Conservation (phyloP, 2,329 filamentous ascomycete genomes). For the Hypoxylon sp. region DNA sequence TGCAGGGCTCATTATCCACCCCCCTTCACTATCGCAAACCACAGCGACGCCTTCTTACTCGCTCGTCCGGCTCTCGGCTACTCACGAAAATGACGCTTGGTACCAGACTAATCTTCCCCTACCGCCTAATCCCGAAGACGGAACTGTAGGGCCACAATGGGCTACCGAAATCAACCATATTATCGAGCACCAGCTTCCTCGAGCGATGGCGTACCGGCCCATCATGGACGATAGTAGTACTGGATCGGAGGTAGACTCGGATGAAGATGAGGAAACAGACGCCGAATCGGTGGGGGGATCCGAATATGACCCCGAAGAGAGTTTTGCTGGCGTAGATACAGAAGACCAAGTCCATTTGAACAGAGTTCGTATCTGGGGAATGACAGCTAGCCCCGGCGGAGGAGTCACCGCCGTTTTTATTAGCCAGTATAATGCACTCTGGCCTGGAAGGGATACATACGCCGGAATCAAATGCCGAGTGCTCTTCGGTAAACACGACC, state of each 20-base stretch:
- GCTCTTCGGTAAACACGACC: constrained; percentile 55
- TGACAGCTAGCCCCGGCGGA: constrained; percentile 67
- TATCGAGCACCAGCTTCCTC: constrained; percentile 61
- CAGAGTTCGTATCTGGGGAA: constrained; percentile 68
- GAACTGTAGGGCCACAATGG: constrained; percentile 60
- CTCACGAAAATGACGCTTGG: constrained; percentile 66
- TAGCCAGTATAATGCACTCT: constrained; percentile 64
- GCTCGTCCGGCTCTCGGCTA: constrained; percentile 68
- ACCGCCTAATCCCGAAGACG: constrained; percentile 36
- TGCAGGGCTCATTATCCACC: constrained; percentile 65
- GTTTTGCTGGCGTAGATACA: constrained; percentile 51
- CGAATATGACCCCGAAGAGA: constrained; percentile 54
- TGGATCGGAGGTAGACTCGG: constrained; percentile 42
- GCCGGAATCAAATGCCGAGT: constrained; percentile 57
- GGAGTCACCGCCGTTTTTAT: constrained; percentile 67
- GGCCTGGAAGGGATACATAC: constrained; percentile 61
- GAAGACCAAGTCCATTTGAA: constrained; percentile 64
- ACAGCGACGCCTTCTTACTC: constrained; percentile 64
- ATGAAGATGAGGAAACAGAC: constrained; percentile 48
- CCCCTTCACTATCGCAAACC: constrained; percentile 53
- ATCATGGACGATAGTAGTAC: constrained; percentile 36
- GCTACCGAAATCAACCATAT: constrained; percentile 63
- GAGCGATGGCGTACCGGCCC: constrained; percentile 60
- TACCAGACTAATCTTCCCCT: constrained; percentile 65
- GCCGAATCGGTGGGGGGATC: constrained; percentile 51